Conservation (phyloP, 257 asterid species). For the Mentha longifolia region DNA sequence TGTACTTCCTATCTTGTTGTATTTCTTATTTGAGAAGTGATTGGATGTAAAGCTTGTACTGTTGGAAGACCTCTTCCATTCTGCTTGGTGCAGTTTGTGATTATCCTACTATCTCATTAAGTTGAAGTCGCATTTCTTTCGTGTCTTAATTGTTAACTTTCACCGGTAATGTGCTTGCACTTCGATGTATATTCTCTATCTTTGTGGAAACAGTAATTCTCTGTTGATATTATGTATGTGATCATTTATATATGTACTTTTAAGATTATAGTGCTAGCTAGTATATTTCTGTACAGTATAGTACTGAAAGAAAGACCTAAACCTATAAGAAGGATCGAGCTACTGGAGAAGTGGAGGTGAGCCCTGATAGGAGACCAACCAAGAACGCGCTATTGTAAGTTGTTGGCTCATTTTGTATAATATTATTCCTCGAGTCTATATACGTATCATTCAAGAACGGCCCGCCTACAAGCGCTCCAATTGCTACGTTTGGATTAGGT, state of each 20-base stretch:
- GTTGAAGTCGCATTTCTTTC: conserved; percentile 24
- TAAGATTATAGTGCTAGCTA: background rate
- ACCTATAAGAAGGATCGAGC: conserved; percentile 37
- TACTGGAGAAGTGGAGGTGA: conserved; percentile 45
- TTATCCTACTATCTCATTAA: conserved; percentile 7
- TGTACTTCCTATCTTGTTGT: conserved; percentile 35
- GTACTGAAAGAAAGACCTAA: background rate
- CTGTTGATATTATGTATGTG: background rate
- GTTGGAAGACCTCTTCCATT: conserved; percentile 23
- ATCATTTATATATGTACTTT: background rate
- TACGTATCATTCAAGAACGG: conserved; percentile 59
- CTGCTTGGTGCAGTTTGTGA: conserved; percentile 28
- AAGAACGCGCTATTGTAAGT: conserved; percentile 57
- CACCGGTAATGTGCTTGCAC: too few relatives aligned
- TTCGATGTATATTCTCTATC: background rate
- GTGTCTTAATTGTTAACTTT: background rate
- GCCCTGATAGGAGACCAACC: conserved; percentile 62
- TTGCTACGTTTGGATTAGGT: conserved; percentile 59
- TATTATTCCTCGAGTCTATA: conserved; percentile 50
- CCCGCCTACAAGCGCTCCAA: conserved; percentile 73
- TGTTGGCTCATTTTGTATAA: conserved; percentile 57
- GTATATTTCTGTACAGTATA: conserved; percentile 11
- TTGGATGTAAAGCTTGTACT: conserved; percentile 31
- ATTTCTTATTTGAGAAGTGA: conserved; percentile 29
- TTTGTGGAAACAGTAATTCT: background rate